Conservation (phyloP, 1,284 basidiomycete genomes). For the Marasmius sp. region DNA sequence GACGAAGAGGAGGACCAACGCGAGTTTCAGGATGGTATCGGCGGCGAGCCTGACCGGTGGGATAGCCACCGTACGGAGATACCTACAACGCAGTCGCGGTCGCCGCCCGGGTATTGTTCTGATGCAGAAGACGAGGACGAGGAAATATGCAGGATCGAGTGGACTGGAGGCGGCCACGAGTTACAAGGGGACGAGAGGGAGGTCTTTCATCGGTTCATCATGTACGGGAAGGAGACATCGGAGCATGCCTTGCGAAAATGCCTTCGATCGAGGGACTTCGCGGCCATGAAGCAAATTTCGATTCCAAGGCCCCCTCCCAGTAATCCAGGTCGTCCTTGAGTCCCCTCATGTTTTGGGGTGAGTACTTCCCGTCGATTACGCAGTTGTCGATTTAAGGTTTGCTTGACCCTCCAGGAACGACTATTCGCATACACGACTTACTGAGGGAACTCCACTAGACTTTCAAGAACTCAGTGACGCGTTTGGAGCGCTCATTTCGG, state of each 20-base stretch:
- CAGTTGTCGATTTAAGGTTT: background rate
- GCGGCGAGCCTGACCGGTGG: background rate
- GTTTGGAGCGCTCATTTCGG: too few relatives aligned
- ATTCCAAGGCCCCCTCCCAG: background rate
- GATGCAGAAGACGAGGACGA: background rate
- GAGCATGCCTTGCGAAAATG: background rate
- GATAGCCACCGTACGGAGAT: background rate
- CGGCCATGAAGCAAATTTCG: background rate
- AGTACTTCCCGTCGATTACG: background rate
- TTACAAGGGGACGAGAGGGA: background rate
- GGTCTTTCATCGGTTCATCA: background rate
- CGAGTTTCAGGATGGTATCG: background rate
- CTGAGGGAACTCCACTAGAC: too few relatives aligned
- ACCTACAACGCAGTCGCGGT: background rate
- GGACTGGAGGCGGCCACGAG: background rate
- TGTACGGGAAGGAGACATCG: background rate
- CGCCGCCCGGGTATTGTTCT: background rate
- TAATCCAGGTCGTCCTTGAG: background rate
- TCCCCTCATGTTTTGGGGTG: background rate
- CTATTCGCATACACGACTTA: too few relatives aligned
- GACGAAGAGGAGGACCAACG: background rate
- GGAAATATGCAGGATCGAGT: background rate
- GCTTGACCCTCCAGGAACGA: too few relatives aligned
- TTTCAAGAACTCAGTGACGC: too few relatives aligned
- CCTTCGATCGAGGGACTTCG: background rate